Percentiles rank a stretch among this genome's conserved stretches.
Conservation (phyloP, 1,284 basidiomycete genomes). For the Mycosarcoma mackinlayi region DNA sequence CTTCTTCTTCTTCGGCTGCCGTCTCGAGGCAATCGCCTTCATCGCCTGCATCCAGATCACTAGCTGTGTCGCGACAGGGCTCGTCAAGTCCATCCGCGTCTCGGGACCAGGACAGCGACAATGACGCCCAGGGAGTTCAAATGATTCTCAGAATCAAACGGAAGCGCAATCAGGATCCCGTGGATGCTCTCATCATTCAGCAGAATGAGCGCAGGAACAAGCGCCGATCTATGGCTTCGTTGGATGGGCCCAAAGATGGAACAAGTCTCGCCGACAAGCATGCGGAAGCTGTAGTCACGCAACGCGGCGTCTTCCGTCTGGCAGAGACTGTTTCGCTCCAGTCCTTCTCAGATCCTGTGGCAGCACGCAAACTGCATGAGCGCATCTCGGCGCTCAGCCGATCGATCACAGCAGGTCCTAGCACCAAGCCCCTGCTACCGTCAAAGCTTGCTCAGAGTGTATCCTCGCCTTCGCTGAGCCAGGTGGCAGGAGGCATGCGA, state of each 20-base stretch:
- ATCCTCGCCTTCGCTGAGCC: slow-evolving; percentile 28
- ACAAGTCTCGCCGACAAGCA: background rate
- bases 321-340: slow-evolving; percentile 56
- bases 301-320: slow-evolving; percentile 58
- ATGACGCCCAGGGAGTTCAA: slow-evolving; percentile 22
- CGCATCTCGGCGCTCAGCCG: slow-evolving; percentile 45
- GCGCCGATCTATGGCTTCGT: slow-evolving; percentile 29
- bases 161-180: slow-evolving; percentile 59
- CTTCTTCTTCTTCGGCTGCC: slow-evolving; percentile 7
- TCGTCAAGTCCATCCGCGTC: slow-evolving; percentile 28
- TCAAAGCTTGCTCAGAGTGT: slow-evolving; percentile 43
- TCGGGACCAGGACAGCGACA: slow-evolving; percentile 20
- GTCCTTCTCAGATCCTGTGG: slow-evolving; percentile 49
- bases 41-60: slow-evolving; percentile 17
- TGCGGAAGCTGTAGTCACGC: slow-evolving; percentile 4
- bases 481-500: slow-evolving; percentile 2
- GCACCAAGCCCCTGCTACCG: slow-evolving; percentile 27
- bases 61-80: slow-evolving; percentile 20
- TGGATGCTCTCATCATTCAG: slow-evolving; percentile 60
- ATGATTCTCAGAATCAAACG: slow-evolving; percentile 64
- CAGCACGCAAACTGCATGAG: slow-evolving; percentile 39
- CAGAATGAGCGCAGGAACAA: slow-evolving; percentile 39
- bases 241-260: slow-evolving; percentile 1
- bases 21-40: slow-evolving; percentile 16
- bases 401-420: slow-evolving; percentile 8